Conservation (phyloP, 257 asterid genomes). For the Nicotiana noctiflora region DNA sequence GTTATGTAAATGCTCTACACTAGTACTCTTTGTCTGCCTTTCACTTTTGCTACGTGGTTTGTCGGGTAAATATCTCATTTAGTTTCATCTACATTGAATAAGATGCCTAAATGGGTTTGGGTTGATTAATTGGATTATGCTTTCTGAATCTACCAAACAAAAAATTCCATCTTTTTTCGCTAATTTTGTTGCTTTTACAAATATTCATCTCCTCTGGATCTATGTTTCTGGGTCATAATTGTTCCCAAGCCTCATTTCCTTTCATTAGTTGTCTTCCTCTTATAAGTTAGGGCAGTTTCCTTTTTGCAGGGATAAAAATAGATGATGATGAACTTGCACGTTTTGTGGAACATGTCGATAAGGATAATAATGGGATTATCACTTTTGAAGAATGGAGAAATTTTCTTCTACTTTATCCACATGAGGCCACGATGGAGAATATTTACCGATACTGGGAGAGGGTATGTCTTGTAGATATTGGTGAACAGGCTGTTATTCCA, state of each 20-base stretch:
- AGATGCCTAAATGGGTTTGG: not conserved
- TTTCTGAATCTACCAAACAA: not conserved
- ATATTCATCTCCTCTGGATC: not conserved
- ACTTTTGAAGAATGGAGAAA: conserved; percentile 99
- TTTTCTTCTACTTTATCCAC: conserved; percentile 89
- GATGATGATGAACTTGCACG: conserved; percentile 90
- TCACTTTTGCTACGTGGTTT: not conserved
- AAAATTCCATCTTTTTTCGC: not conserved
- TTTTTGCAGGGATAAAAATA: conserved; percentile 85
- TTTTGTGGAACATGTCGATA: conserved; percentile 94
- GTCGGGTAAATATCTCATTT: not conserved
- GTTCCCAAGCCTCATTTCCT: conserved; percentile 1
- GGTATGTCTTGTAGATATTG: conserved; percentile 89
- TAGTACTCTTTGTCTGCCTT: not conserved
- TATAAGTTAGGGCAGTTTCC: conserved; percentile 59
- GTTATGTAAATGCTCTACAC: not conserved
- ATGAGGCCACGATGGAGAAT: conserved; percentile 89
- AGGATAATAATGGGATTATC: conserved; percentile 88
- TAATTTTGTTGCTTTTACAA: not conserved
- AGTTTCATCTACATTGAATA: not conserved
- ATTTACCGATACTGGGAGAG: conserved; percentile 88
- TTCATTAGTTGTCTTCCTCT: conserved; percentile 35
- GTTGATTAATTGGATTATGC: not conserved
- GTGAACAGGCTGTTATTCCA: conserved; percentile 91
- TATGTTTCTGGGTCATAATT: not conserved